Conservation (phyloP, 2,329 filamentous ascomycete genomes). For the Sphaerulina populicola region DNA sequence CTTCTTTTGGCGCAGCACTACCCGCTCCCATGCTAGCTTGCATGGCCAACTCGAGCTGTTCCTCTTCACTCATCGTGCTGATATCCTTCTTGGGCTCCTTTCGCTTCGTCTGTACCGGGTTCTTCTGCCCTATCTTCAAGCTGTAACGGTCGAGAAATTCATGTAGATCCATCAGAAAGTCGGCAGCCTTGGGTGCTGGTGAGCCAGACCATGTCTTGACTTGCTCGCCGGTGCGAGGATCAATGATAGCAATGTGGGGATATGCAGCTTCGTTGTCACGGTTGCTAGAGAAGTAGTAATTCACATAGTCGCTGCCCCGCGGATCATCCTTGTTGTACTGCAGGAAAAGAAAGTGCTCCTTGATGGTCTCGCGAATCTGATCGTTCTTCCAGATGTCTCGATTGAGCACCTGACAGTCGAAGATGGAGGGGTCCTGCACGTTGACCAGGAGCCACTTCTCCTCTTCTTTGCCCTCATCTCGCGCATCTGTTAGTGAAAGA, state of each 20-base stretch:
- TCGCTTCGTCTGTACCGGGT: slow-evolving; percentile 76
- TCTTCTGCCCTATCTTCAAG: slow-evolving; percentile 77
- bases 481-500: slow-evolving; percentile 72
- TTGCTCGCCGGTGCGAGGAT: slow-evolving; percentile 91
- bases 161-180: slow-evolving; percentile 84
- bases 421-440: slow-evolving; percentile 85
- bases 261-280: slow-evolving; percentile 82
- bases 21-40: slow-evolving; percentile 70
- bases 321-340: slow-evolving; percentile 85
- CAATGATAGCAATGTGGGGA: slow-evolving; percentile 90
- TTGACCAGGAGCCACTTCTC: slow-evolving; percentile 96
- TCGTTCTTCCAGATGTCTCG: slow-evolving; percentile 91
- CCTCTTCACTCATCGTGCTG: slow-evolving; percentile 87
- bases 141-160: slow-evolving; percentile 98
- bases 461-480: slow-evolving; percentile 74
- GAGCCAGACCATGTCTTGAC: slow-evolving; percentile 91
- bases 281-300: slow-evolving; percentile 71
- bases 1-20: slow-evolving; percentile 46
- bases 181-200: slow-evolving; percentile 64
- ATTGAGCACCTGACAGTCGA: slow-evolving; percentile 90
- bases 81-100: slow-evolving; percentile 61
- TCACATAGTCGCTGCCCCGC: slow-evolving; percentile 69
- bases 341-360: slow-evolving; percentile 90
- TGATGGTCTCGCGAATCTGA: slow-evolving; percentile 67
- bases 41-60: slow-evolving; percentile 91